phyloP scores from a whole-genome alignment of 2,329 filamentous ascomycete species.

The Corinectria fuckeliana region DNA sequence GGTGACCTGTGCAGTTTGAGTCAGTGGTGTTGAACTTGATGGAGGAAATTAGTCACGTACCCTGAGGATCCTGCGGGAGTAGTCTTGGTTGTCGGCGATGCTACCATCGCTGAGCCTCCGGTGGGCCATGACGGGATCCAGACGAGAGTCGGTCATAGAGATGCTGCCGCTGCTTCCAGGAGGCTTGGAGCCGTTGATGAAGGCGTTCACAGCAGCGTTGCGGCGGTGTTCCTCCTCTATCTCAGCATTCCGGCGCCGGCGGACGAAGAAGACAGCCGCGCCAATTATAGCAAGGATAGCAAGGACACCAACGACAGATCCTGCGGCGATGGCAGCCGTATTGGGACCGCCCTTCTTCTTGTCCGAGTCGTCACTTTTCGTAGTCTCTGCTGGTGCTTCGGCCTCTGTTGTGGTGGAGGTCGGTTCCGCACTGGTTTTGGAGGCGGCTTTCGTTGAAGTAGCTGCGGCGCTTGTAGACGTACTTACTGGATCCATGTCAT shows the following conservation, averaged over 20 bases:
- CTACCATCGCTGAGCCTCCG: constrained; percentile 91
- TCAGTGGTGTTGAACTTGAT: constrained; percentile 23
- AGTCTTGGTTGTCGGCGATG: constrained; percentile 96
- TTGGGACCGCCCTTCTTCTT: constrained; percentile 58
- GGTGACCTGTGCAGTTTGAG: constrained; percentile 53
- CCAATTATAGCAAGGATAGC: constrained; percentile 70
- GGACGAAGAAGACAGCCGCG: constrained; percentile 75
- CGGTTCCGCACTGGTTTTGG: neutral
- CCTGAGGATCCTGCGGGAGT: constrained; percentile 93
- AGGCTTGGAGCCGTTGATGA: constrained; percentile 70
- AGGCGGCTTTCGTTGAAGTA: constrained; percentile 34
- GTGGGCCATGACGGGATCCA: constrained; percentile 86
- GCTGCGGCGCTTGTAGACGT: constrained; percentile 30
- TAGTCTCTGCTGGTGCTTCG: constrained; percentile 21
- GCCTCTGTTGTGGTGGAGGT: constrained; percentile 24
- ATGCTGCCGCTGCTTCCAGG: constrained; percentile 67
- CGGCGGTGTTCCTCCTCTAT: constrained; percentile 86
- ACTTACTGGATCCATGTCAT: constrained; percentile 18
- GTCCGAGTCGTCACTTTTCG: neutral
- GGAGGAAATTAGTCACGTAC: constrained; percentile 58
- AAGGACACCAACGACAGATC: constrained; percentile 84
- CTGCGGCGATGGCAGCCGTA: constrained; percentile 84
- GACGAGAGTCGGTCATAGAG: constrained; percentile 81
- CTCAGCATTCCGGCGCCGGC: constrained; percentile 75
- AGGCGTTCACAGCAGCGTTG: constrained; percentile 79